Percentiles rank a stretch among this genome's conserved stretches.
Evolutionary conservation across 345 rosid species (phyloP).

Genomic region (Hevea brasiliensis): DNA sequence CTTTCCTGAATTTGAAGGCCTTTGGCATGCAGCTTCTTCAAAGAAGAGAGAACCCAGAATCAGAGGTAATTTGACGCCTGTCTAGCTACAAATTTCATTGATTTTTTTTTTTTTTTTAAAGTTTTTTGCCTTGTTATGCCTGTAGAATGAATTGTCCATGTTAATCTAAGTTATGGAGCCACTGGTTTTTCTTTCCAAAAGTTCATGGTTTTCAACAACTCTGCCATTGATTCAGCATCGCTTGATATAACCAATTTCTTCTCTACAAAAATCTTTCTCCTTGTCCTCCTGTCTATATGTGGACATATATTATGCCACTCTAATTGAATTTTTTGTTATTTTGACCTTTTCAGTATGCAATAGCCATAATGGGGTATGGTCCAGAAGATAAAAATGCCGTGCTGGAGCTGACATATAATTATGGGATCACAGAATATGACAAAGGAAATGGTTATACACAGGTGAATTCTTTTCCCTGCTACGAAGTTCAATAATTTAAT

Average conservation of each 20-base stretch:
- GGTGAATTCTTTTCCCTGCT: conserved; percentile 34
- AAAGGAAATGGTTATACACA: conserved; percentile 91
- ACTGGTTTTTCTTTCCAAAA: not conserved
- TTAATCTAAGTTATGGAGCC: not conserved
- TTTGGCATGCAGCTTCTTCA: conserved; percentile 30
- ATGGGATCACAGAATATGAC: conserved; percentile 80
- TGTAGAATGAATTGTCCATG: not conserved
- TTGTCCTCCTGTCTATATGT: not conserved
- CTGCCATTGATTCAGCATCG: not conserved
- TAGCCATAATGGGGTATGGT: conserved; percentile 71
- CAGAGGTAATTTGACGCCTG: conserved; percentile 3
- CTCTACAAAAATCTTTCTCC: not conserved
- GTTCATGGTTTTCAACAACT: not conserved
- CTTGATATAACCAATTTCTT: not conserved
- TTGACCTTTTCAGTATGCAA: conserved; percentile 14
- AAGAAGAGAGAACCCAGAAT: conserved; percentile 18
- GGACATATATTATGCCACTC: not conserved
- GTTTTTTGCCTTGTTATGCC: not conserved
- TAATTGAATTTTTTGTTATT: not conserved
- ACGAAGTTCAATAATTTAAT: not conserved
- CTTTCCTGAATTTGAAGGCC: conserved; percentile 25
- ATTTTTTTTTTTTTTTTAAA: not conserved
- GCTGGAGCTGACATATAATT: conserved; percentile 84
- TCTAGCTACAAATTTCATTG: not conserved
- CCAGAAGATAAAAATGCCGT: conserved; percentile 84